Conservation (phyloP, 306 rosid genomes). For the Gleditsia sinensis region DNA sequence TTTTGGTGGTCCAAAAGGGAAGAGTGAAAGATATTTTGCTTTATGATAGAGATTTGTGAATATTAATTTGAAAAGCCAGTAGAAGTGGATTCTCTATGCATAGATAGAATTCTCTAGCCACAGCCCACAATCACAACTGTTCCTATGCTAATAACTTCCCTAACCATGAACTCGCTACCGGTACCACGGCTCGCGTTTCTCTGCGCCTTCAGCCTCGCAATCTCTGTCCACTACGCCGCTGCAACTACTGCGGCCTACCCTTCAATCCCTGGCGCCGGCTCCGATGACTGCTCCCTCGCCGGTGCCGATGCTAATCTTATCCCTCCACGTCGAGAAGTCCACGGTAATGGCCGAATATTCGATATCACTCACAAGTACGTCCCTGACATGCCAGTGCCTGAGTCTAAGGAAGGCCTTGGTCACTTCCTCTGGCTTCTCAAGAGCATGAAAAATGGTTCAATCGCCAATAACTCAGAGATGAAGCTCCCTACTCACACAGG, state of each 20-base stretch:
- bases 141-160: not conserved
- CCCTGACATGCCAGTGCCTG: conserved; percentile 63
- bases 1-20: too few species aligned
- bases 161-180: conserved; percentile 24
- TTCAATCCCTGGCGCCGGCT: conserved; percentile 40
- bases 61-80: too few species aligned
- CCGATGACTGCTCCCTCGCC: conserved; percentile 12
- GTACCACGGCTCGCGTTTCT: not conserved
- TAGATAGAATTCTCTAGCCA: too few species aligned
- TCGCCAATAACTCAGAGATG: conserved; percentile 67
- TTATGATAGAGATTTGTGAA: too few species aligned
- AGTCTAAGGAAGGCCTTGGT: conserved; percentile 57
- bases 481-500: conserved; percentile 84
- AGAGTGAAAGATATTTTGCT: too few species aligned
- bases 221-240: conserved; percentile 24
- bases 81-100: too few species aligned
- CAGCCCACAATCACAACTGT: too few species aligned
- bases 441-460: conserved; percentile 86
- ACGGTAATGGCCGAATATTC: conserved; percentile 68
- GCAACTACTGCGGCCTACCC: conserved; percentile 40
- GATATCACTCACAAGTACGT: conserved; percentile 73
- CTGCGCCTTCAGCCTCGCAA: conserved; percentile 23
- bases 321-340: conserved; percentile 74
- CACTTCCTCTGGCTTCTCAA: conserved; percentile 68
- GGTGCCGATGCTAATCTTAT: conserved; percentile 21